phyloP scores from a whole-genome alignment of 768 basidiomycete genomes.

The Tricholoma terreum region DNA sequence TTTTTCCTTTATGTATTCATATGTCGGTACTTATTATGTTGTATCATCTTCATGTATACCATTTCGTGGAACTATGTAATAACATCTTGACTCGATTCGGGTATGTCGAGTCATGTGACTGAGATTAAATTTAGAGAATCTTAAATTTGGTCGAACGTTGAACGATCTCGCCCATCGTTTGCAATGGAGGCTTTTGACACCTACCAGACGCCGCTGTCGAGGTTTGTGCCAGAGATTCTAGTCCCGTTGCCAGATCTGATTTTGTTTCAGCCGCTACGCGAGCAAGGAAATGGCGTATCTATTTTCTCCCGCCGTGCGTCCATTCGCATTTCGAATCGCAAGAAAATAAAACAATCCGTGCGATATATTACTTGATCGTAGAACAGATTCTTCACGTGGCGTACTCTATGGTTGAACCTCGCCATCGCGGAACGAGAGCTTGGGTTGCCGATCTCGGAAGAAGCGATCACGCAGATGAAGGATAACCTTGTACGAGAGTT shows the following conservation, averaged over 20 bases:
- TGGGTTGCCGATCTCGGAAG: constrained; percentile 83
- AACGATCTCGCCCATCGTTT: background rate
- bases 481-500: constrained; percentile 69
- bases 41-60: constrained; percentile 9
- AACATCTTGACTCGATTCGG: too few species aligned
- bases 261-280: constrained; percentile 80
- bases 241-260: constrained; percentile 5
- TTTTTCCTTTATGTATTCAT: background rate
- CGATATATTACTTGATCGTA: constrained; percentile 26
- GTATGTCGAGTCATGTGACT: background rate
- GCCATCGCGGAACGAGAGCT: constrained; percentile 96
- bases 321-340: constrained; percentile 4
- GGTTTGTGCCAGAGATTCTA: constrained; percentile 38
- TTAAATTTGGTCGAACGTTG: background rate
- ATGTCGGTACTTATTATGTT: constrained; percentile 8
- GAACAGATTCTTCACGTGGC: constrained; percentile 96
- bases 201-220: constrained; percentile 81
- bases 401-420: constrained; percentile 92
- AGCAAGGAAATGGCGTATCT: constrained; percentile 98
- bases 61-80: constrained; percentile 2
- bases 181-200: constrained; percentile 61
- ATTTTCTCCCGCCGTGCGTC: constrained; percentile 86
- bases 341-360: background rate
- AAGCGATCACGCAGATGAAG: constrained; percentile 93
- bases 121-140: background rate